Conservation (phyloP, 2,329 filamentous ascomycete genomes). For the Pseudopithomyces chartarum region DNA sequence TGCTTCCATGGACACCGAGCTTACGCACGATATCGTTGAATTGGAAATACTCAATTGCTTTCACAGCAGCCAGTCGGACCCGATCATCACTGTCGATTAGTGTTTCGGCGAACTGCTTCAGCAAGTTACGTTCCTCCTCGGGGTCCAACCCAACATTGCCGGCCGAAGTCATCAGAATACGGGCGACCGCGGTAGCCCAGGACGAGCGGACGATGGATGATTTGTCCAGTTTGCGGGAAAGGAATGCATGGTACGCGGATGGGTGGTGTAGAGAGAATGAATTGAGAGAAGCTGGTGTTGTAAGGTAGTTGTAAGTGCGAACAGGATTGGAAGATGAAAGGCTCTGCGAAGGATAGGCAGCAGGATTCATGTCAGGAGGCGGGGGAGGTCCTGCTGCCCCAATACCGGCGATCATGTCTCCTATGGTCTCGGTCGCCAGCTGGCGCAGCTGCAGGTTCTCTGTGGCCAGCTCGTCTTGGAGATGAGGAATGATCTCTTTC, state of each 20-base stretch:
- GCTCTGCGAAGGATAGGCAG: conserved; percentile 79
- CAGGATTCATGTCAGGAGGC: conserved; percentile 73
- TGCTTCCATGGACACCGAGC: conserved; percentile 75
- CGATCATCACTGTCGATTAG: conserved; percentile 88
- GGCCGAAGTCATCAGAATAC: conserved; percentile 88
- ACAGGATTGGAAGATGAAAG: conserved; percentile 46
- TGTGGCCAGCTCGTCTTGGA: conserved; percentile 88
- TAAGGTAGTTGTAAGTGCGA: conserved; percentile 64
- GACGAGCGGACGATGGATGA: conserved; percentile 78
- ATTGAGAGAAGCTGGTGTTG: conserved; percentile 82
- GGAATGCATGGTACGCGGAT: conserved; percentile 79
- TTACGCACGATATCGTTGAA: conserved; percentile 83
- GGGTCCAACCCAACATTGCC: conserved; percentile 86
- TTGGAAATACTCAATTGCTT: conserved; percentile 78
- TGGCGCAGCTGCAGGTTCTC: conserved; percentile 86
- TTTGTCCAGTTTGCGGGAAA: conserved; percentile 86
- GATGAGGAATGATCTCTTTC: conserved; percentile 89
- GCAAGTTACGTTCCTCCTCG: conserved; percentile 77
- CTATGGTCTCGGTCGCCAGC: conserved; percentile 90
- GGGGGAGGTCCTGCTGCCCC: conserved; percentile 86
- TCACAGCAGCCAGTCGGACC: conserved; percentile 87
- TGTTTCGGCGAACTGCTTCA: conserved; percentile 77
- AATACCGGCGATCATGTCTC: conserved; percentile 92
- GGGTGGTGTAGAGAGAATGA: conserved; percentile 86
- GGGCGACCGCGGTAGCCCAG: conserved; percentile 83